Percentiles rank a stretch among this genome's conserved stretches.
phyloP scores from a whole-genome alignment of 202 grass and related monocot genomes.

The Dendrocalamus latiflorus region DNA sequence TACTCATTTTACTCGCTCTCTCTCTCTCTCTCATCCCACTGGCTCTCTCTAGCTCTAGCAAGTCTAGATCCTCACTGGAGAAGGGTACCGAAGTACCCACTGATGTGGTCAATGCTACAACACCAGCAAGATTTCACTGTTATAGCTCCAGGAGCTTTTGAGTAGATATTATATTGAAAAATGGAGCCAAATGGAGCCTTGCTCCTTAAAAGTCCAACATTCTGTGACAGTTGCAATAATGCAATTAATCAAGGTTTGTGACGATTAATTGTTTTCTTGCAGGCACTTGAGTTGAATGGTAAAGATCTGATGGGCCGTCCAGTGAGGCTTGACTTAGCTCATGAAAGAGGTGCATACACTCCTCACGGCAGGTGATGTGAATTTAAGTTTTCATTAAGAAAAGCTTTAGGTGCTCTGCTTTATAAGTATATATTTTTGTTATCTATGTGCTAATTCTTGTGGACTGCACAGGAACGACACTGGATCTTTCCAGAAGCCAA shows the following conservation, averaged over 20 bases:
- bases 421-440: neutral
- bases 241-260: neutral
- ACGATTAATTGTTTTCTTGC: neutral
- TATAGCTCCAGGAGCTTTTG: neutral
- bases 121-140: neutral
- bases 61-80: too few relatives aligned
- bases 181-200: neutral
- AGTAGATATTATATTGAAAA: neutral
- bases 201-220: neutral
- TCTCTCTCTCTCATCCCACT: too few relatives aligned
- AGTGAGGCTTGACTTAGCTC: conserved; percentile 56
- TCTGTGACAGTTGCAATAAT: neutral
- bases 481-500: conserved; percentile 41
- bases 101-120: too few relatives aligned
- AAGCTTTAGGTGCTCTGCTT: neutral
- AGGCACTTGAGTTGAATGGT: conserved; percentile 51
- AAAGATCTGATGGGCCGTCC: conserved; percentile 41
- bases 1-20: too few relatives aligned
- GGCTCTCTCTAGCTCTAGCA: too few relatives aligned
- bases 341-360: conserved; percentile 40
- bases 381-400: neutral
- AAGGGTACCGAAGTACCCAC: too few relatives aligned
- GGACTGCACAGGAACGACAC: conserved; percentile 30
- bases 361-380: conserved; percentile 44
- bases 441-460: neutral